phyloP scores from a whole-genome alignment of 306 rosid genomes.

The Comarum palustre region DNA sequence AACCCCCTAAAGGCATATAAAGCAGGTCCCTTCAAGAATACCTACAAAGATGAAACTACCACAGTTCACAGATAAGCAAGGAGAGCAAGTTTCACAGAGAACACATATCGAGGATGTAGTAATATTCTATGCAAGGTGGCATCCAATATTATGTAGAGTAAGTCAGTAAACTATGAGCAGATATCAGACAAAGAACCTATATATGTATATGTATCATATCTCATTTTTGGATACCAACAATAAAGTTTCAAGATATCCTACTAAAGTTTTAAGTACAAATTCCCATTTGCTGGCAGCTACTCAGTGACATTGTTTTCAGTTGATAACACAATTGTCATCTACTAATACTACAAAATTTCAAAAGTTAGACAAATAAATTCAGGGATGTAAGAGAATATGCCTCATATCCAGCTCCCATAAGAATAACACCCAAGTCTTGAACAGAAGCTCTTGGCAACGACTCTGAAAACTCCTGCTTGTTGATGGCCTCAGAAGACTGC shows the following conservation, averaged over 20 bases:
- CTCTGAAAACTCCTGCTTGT: conserved; percentile 82
- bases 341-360: background rate
- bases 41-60: conserved; percentile 43
- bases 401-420: conserved; percentile 99
- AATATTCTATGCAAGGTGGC: background rate
- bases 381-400: conserved; percentile 32
- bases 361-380: background rate
- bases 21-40: conserved; percentile 77
- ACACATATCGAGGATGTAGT: background rate
- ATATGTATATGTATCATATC: background rate
- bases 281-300: background rate
- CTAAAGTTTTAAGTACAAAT: background rate
- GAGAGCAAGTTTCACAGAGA: too few species aligned
- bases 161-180: background rate
- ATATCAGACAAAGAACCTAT: background rate
- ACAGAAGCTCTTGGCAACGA: conserved; percentile 72
- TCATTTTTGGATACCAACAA: background rate
- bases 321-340: background rate
- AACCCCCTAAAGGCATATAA: conserved; percentile 85
- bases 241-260: conserved; percentile 3
- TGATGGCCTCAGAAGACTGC: conserved; percentile 70
- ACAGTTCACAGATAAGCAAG: conserved; percentile 7
- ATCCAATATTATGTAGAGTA: background rate
- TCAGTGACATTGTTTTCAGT: background rate
- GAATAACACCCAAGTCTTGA: conserved; percentile 72